Evolutionary conservation across 2,329 filamentous ascomycete species (phyloP).

Genomic region (Alternaria viburni): DNA sequence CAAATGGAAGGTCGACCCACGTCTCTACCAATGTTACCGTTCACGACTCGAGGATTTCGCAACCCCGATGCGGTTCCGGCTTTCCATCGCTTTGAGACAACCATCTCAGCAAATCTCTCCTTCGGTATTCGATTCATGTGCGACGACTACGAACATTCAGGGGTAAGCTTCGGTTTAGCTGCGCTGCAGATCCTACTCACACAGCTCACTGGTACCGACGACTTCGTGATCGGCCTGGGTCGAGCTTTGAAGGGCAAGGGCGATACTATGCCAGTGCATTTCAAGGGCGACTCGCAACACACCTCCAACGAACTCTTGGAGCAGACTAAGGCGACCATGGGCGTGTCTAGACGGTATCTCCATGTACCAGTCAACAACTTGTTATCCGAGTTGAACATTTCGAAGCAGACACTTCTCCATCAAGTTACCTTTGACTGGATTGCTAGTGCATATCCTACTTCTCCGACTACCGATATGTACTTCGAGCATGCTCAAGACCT

Average conservation of each 20-base stretch:
- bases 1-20: neutral
- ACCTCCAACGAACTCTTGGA: neutral
- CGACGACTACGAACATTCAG: neutral
- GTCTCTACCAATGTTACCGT: conserved; percentile 1
- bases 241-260: neutral
- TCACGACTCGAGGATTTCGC: conserved; percentile 1
- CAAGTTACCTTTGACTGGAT: conserved; percentile 1
- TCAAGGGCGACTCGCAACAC: neutral
- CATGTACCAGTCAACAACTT: neutral
- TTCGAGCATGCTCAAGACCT: neutral
- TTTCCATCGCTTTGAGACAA: neutral
- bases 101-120: neutral
- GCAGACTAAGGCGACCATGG: neutral
- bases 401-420: neutral
- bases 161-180: neutral
- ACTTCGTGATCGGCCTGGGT: conserved; percentile 2
- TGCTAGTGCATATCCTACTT: neutral
- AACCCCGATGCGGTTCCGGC: neutral
- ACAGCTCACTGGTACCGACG: conserved; percentile 3
- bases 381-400: neutral
- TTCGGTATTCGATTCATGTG: neutral
- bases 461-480: neutral
- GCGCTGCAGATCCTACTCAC: conserved; percentile 1
- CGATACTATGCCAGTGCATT: neutral
- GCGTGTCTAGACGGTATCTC: neutral